These are phyloP conservation scores for Angomonas deanei DNA, from an alignment of 208 protist species.

Conservation along the genomic window DNA sequence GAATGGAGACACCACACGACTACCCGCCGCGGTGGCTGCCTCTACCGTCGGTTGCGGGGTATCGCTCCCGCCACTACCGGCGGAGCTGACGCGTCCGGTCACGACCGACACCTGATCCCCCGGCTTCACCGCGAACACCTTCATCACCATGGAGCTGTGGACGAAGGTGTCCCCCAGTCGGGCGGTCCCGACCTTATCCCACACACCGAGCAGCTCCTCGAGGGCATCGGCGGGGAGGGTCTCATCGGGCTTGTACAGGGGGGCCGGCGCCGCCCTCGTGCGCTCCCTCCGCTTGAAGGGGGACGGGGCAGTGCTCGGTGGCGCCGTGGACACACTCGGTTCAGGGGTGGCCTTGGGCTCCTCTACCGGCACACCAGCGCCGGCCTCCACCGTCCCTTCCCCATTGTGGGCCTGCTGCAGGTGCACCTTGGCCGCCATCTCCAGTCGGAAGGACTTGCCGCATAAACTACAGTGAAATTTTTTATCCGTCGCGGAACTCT, in stretches of 20 bases:
- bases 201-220: constrained; percentile 67
- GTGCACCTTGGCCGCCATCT: constrained; percentile 86
- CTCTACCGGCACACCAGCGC: not conserved
- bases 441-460: constrained; percentile 79
- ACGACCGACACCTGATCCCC: not conserved
- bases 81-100: not conserved
- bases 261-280: constrained; percentile 66
- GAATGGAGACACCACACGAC: constrained; percentile 62
- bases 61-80: not conserved
- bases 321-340: constrained; percentile 5
- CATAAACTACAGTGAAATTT: constrained; percentile 87
- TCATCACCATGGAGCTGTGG: constrained; percentile 88
- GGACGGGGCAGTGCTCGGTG: constrained; percentile 19
- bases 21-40: not conserved
- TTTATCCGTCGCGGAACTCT: constrained; percentile 47
- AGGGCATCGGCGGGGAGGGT: constrained; percentile 54
- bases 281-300: constrained; percentile 17
- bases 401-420: constrained; percentile 78
- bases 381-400: constrained; percentile 31
- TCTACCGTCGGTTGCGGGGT: not conserved
- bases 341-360: not conserved
- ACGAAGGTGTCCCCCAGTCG: constrained; percentile 68
- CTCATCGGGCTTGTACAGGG: constrained; percentile 68
- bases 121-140: constrained; percentile 68
- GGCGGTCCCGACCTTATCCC: constrained; percentile 72